phyloP scores from a whole-genome alignment of 2,329 filamentous ascomycete genomes.

The Fusarium sublunatum region DNA sequence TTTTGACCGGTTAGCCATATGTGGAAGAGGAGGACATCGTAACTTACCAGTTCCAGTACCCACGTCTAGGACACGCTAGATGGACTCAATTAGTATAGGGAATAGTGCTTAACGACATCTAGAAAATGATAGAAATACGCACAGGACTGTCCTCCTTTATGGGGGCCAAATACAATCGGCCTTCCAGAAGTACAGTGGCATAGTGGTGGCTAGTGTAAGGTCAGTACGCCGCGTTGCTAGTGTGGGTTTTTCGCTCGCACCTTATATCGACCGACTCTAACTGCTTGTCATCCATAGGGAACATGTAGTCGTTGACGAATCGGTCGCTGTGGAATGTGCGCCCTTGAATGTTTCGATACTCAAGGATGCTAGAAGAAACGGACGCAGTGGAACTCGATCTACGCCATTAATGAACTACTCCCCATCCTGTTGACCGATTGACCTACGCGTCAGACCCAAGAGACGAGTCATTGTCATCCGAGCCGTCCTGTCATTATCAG shows the following conservation, averaged over 20 bases:
- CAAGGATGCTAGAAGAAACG: conserved; percentile 18
- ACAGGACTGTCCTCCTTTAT: too few relatives aligned
- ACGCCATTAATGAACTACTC: background rate
- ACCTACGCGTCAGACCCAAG: background rate
- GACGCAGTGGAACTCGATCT: conserved; percentile 27
- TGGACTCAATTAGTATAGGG: too few relatives aligned
- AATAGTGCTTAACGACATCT: too few relatives aligned
- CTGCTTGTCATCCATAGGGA: conserved; percentile 26
- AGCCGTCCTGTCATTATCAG: background rate
- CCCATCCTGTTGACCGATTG: too few relatives aligned
- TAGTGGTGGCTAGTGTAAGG: conserved; percentile 6
- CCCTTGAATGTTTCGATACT: conserved; percentile 27
- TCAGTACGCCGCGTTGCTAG: background rate
- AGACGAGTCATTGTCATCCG: conserved; percentile 2
- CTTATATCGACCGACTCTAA: conserved; percentile 23
- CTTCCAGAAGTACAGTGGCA: conserved; percentile 12
- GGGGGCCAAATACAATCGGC: conserved; percentile 12
- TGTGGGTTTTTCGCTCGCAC: conserved; percentile 1
- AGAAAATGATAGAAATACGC: too few relatives aligned
- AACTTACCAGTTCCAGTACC: conserved; percentile 29
- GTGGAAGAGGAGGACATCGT: too few relatives aligned
- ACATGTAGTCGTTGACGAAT: conserved; percentile 15
- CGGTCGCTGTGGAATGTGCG: conserved; percentile 33
- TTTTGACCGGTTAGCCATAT: background rate
- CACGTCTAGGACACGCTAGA: conserved; percentile 26